A percentile compares a stretch with the other conserved stretches of the same genome.
Conservation (phyloP, 2,329 filamentous ascomycete species). For the Xylariaceae sp. region DNA sequence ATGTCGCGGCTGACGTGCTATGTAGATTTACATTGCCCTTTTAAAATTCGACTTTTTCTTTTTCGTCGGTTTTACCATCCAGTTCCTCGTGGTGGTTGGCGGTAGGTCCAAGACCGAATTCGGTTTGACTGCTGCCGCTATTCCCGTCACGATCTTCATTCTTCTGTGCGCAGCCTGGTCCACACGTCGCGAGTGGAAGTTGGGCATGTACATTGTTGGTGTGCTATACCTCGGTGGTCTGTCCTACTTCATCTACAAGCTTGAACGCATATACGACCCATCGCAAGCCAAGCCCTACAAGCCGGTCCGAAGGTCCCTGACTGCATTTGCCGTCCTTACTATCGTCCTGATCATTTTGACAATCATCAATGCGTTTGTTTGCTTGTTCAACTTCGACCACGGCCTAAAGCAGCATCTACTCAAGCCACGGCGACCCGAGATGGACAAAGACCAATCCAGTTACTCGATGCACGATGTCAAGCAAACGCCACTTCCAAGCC, state of each 20-base stretch:
- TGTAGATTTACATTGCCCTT: conserved; percentile 89
- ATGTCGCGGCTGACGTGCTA: conserved; percentile 19
- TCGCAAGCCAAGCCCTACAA: conserved; percentile 56
- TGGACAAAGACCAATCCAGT: conserved; percentile 50
- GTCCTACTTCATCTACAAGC: conserved; percentile 96
- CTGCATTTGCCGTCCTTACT: conserved; percentile 89
- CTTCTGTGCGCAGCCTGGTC: conserved; percentile 79
- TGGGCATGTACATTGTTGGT: conserved; percentile 73
- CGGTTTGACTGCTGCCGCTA: conserved; percentile 78
- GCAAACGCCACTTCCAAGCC: conserved; percentile 43
- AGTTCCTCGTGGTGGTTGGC: conserved; percentile 90
- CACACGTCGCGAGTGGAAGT: conserved; percentile 73
- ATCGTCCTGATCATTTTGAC: conserved; percentile 83
- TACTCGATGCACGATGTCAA: conserved; percentile 56
- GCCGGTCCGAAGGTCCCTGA: conserved; percentile 78
- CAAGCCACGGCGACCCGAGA: conserved; percentile 40
- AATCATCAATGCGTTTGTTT: conserved; percentile 79
- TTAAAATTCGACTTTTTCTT: conserved; percentile 99
- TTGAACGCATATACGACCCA: conserved; percentile 86
- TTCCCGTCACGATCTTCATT: conserved; percentile 86
- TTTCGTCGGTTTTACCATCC: conserved; percentile 96
- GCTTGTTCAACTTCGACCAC: conserved; percentile 83
- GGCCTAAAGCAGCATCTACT: conserved; percentile 84
- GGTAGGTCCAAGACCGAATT: conserved; percentile 68
- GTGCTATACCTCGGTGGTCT: conserved; percentile 82